Conservation (phyloP, 352 stramenopile species). For the Pythium dissotocum region DNA sequence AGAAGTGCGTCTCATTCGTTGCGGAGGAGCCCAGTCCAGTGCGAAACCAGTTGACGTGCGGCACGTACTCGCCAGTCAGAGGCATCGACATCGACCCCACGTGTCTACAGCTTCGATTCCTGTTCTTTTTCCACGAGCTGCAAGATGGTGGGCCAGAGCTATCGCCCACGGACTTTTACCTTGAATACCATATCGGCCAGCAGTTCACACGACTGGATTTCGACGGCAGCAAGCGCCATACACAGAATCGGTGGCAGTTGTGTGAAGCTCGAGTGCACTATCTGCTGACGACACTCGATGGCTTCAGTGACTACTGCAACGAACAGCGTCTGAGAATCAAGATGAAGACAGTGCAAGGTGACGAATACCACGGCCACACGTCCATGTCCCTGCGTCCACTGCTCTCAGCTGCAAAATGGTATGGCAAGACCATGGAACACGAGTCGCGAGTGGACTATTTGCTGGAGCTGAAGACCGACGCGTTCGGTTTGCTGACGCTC, state of each 20-base stretch:
- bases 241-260: conserved; percentile 80
- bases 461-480: conserved; percentile 61
- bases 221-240: conserved; percentile 79
- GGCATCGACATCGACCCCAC: conserved; percentile 74
- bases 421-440: conserved; percentile 45
- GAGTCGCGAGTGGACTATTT: conserved; percentile 66
- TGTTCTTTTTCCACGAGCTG: conserved; percentile 85
- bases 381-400: conserved; percentile 58
- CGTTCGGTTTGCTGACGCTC: conserved; percentile 61
- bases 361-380: conserved; percentile 56
- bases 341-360: conserved; percentile 41
- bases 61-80: conserved; percentile 23
- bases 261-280: conserved; percentile 77
- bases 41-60: neutral
- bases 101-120: conserved; percentile 57
- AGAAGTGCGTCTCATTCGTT: conserved; percentile 17
- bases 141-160: conserved; percentile 64
- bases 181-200: conserved; percentile 82
- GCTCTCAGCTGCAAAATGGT: conserved; percentile 57
- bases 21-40: conserved; percentile 18
- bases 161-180: conserved; percentile 63
- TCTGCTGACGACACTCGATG: conserved; percentile 59
- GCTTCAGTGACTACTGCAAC: conserved; percentile 65
- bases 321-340: conserved; percentile 72
- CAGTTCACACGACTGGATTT: conserved; percentile 54